phyloP scores from a whole-genome alignment of 805 yeast genomes.

The Sungouiella thailandica region DNA sequence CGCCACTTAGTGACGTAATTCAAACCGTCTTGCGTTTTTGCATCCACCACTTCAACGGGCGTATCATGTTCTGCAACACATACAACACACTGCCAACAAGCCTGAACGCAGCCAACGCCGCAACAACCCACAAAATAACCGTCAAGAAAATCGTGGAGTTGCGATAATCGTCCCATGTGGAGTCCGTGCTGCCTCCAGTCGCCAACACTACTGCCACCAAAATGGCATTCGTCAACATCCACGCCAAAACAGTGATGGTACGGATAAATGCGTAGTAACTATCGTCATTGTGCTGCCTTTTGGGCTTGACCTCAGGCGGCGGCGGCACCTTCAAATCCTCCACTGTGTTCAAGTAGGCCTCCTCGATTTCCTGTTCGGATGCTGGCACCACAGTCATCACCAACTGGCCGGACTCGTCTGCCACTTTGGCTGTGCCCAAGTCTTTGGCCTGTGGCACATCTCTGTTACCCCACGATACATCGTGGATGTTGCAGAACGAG shows the following conservation, averaged over 20 bases:
- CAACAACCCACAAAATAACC: slow-evolving; percentile 89
- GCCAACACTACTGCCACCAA: slow-evolving; percentile 79
- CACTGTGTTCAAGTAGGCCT: slow-evolving; percentile 61
- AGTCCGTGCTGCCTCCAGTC: slow-evolving; percentile 64
- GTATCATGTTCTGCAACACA: slow-evolving; percentile 34
- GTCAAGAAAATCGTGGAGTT: slow-evolving; percentile 69
- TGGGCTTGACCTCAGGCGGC: slow-evolving; percentile 20
- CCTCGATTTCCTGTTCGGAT: slow-evolving; percentile 70
- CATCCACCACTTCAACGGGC: slow-evolving; percentile 39
- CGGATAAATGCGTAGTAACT: slow-evolving; percentile 88
- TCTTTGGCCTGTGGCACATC: slow-evolving; percentile 66
- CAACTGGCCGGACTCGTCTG: slow-evolving; percentile 33
- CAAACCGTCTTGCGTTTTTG: slow-evolving; percentile 15
- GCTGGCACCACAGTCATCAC: slow-evolving; percentile 54
- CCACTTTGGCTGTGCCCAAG: slow-evolving; percentile 78
- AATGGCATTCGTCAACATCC: slow-evolving; percentile 85
- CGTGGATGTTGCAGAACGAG: slow-evolving; percentile 95
- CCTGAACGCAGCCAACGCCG: slow-evolving; percentile 80
- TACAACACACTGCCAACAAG: slow-evolving; percentile 70
- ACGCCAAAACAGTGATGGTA: slow-evolving; percentile 79
- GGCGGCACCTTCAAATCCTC: slow-evolving; percentile 47
- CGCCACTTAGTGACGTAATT: no score
- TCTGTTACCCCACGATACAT: slow-evolving; percentile 96
- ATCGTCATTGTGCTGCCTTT: slow-evolving; percentile 40
- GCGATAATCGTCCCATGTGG: slow-evolving; percentile 22